phyloP scores from a whole-genome alignment of 73 alveolate genomes.

The Breviolum minutum region DNA sequence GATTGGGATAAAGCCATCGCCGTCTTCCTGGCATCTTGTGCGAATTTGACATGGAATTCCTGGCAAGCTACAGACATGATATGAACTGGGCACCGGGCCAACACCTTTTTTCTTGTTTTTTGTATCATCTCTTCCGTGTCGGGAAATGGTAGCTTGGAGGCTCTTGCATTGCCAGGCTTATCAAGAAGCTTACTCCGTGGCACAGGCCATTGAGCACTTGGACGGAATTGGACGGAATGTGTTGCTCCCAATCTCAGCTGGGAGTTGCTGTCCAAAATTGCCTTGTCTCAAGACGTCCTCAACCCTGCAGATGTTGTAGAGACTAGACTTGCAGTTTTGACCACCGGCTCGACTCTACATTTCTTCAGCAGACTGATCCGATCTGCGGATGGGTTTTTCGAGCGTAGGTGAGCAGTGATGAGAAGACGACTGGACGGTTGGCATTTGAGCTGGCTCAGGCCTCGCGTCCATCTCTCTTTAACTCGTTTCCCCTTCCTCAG shows the following conservation, averaged over 20 bases:
- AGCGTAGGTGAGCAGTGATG: constrained; percentile 59
- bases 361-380: no score
- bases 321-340: no score
- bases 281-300: no score
- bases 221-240: no score
- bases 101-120: not conserved
- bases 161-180: constrained; percentile 35
- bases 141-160: not conserved
- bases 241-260: no score
- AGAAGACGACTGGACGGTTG: constrained; percentile 75
- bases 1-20: constrained; percentile 86
- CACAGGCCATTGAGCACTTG: constrained; percentile 15
- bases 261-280: no score
- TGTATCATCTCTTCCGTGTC: not conserved
- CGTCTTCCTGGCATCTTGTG: not conserved
- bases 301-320: no score
- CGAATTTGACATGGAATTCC: not conserved
- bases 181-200: constrained; percentile 82
- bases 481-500: not conserved
- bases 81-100: not conserved
- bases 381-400: not conserved
- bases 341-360: no score
- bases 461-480: not conserved
- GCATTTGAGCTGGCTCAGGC: constrained; percentile 77
- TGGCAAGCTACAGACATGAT: not conserved